phyloP scores from a whole-genome alignment of 2,329 filamentous ascomycete genomes.

The Teratosphaeria gauchensis region DNA sequence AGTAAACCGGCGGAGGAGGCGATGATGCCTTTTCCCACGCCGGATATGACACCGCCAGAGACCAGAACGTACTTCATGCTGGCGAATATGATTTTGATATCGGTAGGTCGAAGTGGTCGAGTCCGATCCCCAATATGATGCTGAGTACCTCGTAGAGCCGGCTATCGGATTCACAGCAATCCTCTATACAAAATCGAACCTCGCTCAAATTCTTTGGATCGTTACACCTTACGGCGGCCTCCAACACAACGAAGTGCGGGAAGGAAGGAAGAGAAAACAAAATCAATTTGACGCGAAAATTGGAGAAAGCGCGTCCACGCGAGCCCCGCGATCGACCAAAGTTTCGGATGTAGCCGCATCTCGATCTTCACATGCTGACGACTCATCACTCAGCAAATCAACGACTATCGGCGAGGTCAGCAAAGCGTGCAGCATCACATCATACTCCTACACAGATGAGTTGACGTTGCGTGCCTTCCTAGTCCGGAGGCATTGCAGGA shows the following conservation, averaged over 20 bases:
- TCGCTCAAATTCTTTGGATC: background rate
- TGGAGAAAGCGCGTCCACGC: background rate
- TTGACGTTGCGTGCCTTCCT: background rate
- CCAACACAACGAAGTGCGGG: conserved; percentile 1
- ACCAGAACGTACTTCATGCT: conserved; percentile 77
- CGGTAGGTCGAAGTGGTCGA: background rate
- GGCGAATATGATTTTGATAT: conserved; percentile 5
- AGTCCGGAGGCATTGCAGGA: background rate
- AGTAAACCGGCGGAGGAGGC: conserved; percentile 64
- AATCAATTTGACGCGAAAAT: background rate
- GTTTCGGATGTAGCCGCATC: background rate
- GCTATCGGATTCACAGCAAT: background rate
- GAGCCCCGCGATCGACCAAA: background rate
- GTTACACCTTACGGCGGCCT: conserved; percentile 29
- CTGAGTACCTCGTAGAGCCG: background rate
- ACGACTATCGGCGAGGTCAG: background rate
- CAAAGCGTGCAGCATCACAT: background rate
- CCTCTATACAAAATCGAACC: no score
- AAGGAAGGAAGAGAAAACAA: background rate
- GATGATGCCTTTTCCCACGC: conserved; percentile 33
- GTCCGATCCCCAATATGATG: background rate
- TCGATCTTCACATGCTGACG: background rate
- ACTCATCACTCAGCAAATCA: background rate
- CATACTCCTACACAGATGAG: background rate
- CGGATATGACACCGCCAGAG: conserved; percentile 59